Conservation (phyloP, 495 filamentous ascomycete species). For the Xylaria castorea region DNA sequence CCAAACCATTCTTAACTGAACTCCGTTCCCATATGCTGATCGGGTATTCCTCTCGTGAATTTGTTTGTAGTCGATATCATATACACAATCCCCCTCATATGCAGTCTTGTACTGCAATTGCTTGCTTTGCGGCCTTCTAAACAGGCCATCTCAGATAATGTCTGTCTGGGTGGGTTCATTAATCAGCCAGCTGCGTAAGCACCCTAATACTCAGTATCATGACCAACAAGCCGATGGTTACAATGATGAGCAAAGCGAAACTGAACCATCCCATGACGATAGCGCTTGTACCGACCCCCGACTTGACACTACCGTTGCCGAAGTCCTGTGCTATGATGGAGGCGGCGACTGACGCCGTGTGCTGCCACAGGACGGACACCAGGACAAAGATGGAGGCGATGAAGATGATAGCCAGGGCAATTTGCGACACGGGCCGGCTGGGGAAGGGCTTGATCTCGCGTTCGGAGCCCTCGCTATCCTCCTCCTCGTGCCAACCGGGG, state of each 20-base stretch:
- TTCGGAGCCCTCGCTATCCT: conserved; percentile 66
- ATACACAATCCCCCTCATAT: conserved; percentile 18
- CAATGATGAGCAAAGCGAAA: conserved; percentile 87
- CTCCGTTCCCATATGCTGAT: conserved; percentile 29
- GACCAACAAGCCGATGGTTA: conserved; percentile 90
- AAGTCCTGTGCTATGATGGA: conserved; percentile 92
- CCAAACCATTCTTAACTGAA: conserved; percentile 19
- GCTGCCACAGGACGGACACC: conserved; percentile 77
- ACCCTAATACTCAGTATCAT: conserved; percentile 93
- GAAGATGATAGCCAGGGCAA: conserved; percentile 80
- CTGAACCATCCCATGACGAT: conserved; percentile 99
- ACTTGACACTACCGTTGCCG: conserved; percentile 89
- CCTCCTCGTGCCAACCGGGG: conserved; percentile 80
- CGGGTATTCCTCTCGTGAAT: conserved; percentile 22
- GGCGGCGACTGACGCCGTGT: conserved; percentile 93
- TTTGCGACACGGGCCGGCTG: conserved; percentile 72
- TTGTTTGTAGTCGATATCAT: conserved; percentile 22
- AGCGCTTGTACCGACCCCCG: conserved; percentile 86
- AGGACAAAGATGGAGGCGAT: conserved; percentile 80
- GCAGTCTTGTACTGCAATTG: conserved; percentile 1
- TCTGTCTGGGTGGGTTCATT: conserved; percentile 14
- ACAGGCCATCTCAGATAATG: not conserved
- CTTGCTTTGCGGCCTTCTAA: not conserved
- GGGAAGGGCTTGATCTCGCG: conserved; percentile 82
- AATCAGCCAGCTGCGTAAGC: conserved; percentile 57